Conservation (phyloP, 352 stramenopile species). For the Phytophthora melonis region DNA sequence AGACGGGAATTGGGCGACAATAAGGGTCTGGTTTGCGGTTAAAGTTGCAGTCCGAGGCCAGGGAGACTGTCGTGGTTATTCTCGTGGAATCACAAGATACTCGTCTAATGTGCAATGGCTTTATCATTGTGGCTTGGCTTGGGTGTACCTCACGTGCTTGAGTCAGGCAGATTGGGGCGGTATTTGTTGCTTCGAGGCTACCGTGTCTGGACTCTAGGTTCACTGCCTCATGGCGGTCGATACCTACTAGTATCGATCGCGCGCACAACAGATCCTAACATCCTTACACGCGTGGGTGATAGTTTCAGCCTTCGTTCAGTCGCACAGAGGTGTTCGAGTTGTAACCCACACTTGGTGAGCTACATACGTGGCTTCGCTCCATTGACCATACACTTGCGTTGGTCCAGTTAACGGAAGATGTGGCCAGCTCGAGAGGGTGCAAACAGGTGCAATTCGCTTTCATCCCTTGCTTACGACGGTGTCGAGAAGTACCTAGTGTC, state of each 20-base stretch:
- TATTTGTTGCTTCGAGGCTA: neutral
- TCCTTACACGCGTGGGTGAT: slow-evolving; percentile 1
- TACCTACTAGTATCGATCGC: neutral
- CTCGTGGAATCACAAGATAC: slow-evolving; percentile 29
- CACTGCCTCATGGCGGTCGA: neutral
- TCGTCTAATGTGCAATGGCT: slow-evolving; percentile 14
- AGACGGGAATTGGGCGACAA: neutral
- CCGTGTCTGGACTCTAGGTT: neutral
- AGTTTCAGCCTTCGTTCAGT: slow-evolving; percentile 1
- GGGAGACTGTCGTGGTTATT: slow-evolving; percentile 17
- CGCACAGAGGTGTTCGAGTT: neutral
- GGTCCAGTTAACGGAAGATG: neutral
- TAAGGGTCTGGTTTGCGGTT: neutral
- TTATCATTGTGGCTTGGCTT: neutral
- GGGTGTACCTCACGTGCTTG: neutral
- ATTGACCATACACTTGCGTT: neutral
- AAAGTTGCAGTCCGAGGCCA: slow-evolving; percentile 2
- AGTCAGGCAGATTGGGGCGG: neutral
- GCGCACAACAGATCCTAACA: neutral
- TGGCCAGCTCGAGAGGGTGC: neutral
- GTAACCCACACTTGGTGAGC: neutral
- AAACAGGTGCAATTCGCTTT: neutral
- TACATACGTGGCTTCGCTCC: neutral
- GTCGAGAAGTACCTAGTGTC: neutral
- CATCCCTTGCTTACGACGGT: neutral